These are phyloP conservation scores for Notholithocarpus densiflorus DNA, from an alignment of 306 rosid genomes.

Conservation along the genomic window DNA sequence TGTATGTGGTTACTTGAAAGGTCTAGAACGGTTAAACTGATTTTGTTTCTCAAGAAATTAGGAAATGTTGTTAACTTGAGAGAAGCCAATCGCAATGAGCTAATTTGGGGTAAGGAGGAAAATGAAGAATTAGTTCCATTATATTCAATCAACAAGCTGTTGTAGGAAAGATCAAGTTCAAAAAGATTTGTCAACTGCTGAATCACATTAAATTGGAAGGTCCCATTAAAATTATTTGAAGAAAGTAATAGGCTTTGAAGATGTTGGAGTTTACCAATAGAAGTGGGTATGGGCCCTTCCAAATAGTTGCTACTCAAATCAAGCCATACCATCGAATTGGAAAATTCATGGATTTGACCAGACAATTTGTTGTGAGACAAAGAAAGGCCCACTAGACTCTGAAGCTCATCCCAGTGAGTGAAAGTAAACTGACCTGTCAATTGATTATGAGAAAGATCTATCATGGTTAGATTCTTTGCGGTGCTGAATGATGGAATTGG, in stretches of 20 bases:
- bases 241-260: not conserved
- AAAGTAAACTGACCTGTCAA: slow-evolving; percentile 8
- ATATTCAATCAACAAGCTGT: too few relatives aligned
- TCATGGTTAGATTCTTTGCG: slow-evolving; percentile 21
- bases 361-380: too few relatives aligned
- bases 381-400: too few relatives aligned
- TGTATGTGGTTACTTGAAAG: not conserved
- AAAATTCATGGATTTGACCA: too few relatives aligned
- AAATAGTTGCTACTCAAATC: slow-evolving; percentile 2
- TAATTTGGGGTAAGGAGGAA: too few relatives aligned
- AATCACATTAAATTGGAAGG: not conserved
- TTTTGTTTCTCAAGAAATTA: too few relatives aligned
- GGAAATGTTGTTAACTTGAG: too few relatives aligned
- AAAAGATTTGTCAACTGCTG: not conserved
- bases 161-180: too few relatives aligned
- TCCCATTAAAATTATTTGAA: not conserved
- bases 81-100: too few relatives aligned
- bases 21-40: not conserved
- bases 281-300: not conserved
- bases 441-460: slow-evolving; percentile 21
- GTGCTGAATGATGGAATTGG: slow-evolving; percentile 33
- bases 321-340: not conserved
- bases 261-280: not conserved
- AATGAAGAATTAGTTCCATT: too few relatives aligned
- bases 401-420: not conserved